Base-by-base conservation (phyloP, 2,329 filamentous ascomycete genomes). In the Sporothrix phasma region DNA sequence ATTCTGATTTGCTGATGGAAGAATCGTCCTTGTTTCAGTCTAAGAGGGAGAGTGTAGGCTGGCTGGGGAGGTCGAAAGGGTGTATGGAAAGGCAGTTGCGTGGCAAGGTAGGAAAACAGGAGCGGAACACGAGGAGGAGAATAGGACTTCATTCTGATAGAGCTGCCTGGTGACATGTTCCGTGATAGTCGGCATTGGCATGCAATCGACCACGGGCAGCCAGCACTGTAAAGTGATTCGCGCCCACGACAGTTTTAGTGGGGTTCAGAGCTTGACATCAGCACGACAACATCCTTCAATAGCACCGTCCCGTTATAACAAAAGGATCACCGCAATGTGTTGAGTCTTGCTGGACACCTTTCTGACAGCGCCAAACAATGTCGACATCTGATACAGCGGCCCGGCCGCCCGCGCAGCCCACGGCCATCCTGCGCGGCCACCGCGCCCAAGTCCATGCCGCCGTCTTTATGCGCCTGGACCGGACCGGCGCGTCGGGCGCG, bases 341-440 rank as follows among this genome's bases (percentile, higher is more conserved):
- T 53, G 26, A 53, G 10, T 15, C 15, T 26, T 29, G 26, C 15
- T 37, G 8, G 6, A 37, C 24, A n/a, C 47, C 8, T n/a, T 2
- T 2, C 17, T 19, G n/a, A n/a, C n/a, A n/a, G n/a, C n/a, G n/a
- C n/a, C n/a, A n/a, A n/a, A n/a, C n/a, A 13, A 56, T 56, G 51
- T 31, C 51, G 24, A 24, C 51, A 15, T 37, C 31, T 24, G 24
- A 34, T 22, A 63, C 64, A 61, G 66, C 62, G 6, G 66, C 66
- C 13, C 72, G 73, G 24, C 73, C 76, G n/a, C 59, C 65, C 1
- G 64, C 66, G 15, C 76, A 78, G 53, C 83, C 83, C 39, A 82
- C 78, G 69, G 76, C 80, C 73, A 85, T 97, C 65, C 83, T 99
- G 43, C 89, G 94, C 67, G 94, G 94, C 61, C 94, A 97, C 77